These are phyloP conservation scores for Escallonia herrerae DNA, from an alignment of 129 eudicot genomes.

Conservation along the genomic window DNA sequence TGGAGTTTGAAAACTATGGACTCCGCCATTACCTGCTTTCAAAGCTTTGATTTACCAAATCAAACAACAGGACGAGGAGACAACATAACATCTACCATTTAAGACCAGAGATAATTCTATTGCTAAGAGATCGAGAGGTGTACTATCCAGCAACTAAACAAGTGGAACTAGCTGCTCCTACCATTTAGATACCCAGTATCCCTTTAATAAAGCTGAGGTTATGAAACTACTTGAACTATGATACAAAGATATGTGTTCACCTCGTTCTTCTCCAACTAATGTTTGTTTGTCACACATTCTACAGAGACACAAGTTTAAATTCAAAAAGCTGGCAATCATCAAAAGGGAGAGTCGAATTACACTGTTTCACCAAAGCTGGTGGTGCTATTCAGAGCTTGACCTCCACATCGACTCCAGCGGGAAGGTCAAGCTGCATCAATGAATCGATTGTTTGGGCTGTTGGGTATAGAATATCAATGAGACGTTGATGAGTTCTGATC, in stretches of 20 bases:
- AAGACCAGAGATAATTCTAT: too few species aligned
- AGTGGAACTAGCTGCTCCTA: too few species aligned
- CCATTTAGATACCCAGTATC: too few species aligned
- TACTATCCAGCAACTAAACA: too few species aligned
- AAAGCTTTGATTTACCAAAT: too few species aligned
- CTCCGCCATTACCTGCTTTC: too few species aligned
- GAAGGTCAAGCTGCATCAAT: conserved; percentile 88
- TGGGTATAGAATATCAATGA: conserved; percentile 82
- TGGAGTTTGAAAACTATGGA: too few species aligned
- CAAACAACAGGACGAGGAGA: too few species aligned
- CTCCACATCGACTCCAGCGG: conserved; percentile 93
- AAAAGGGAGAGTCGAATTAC: conserved; percentile 12
- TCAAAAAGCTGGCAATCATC: not conserved
- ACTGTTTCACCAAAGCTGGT: not conserved
- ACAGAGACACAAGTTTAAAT: not conserved
- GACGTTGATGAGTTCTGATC: conserved; percentile 89
- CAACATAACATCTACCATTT: too few species aligned
- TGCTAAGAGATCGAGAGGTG: too few species aligned
- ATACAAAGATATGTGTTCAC: conserved; percentile 3
- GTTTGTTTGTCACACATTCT: not conserved
- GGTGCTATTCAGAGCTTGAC: conserved; percentile 57
- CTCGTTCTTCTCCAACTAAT: not conserved
- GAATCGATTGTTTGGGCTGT: conserved; percentile 92
- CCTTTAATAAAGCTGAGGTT: not conserved
- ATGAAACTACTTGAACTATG: conserved; percentile 8